A percentile compares a stretch with the other conserved stretches of the same genome.
Conservation (phyloP, 2,329 filamentous ascomycete species). For the Colletotrichum tanaceti region DNA sequence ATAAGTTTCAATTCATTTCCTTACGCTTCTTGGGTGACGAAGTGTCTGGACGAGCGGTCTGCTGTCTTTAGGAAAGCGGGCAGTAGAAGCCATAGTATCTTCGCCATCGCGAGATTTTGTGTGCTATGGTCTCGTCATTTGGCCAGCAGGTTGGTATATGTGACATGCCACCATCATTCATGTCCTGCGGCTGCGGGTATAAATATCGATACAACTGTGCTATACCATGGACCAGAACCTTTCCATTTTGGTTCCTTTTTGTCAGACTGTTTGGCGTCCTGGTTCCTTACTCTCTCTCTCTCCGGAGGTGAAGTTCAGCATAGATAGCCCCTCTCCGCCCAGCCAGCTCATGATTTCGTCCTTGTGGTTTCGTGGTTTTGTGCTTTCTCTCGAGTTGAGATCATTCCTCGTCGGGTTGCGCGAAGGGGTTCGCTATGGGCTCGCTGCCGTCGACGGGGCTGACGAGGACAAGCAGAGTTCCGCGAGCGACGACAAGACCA, state of each 20-base stretch:
- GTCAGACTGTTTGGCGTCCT: not conserved
- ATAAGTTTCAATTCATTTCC: constrained; percentile 6
- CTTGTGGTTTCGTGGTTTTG: not conserved
- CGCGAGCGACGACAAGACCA: constrained; percentile 88
- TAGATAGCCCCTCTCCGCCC: not conserved
- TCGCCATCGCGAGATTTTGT: not conserved
- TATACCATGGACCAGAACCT: not conserved
- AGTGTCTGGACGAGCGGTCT: not conserved
- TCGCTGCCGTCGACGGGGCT: constrained; percentile 95
- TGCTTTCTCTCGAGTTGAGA: not conserved
- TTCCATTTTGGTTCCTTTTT: not conserved
- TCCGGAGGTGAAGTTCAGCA: not conserved
- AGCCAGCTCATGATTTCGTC: not conserved
- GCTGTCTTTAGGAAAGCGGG: too few species aligned
- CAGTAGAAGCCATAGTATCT: too few species aligned
- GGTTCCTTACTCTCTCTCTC: not conserved
- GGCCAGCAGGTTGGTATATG: not conserved
- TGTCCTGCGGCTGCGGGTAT: constrained; percentile 22
- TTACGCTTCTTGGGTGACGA: not conserved
- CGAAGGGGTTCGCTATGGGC: constrained; percentile 94
- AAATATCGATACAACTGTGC: not conserved
- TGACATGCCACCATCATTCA: constrained; percentile 2
- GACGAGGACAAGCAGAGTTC: constrained; percentile 91
- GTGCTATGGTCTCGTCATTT: not conserved
- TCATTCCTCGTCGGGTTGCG: constrained; percentile 76